These are phyloP conservation scores for Suhomyces kunorum DNA, from an alignment of 1,139 yeast species.

Conservation along the genomic window DNA sequence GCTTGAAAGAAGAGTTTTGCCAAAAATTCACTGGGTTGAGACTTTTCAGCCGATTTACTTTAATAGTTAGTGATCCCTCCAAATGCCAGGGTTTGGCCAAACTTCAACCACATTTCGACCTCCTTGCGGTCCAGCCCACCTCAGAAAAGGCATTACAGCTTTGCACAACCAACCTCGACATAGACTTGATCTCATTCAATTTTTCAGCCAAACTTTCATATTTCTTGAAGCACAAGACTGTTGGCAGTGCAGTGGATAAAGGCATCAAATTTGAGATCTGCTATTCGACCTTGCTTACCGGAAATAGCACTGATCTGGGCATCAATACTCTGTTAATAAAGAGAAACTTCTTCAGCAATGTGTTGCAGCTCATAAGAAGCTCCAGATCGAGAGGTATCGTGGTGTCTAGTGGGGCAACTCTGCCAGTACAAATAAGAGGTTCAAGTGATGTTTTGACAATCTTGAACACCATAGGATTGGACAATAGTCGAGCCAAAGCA, in stretches of 20 bases:
- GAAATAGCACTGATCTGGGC: slow-evolving; percentile 27
- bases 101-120: slow-evolving; percentile 66
- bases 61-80: slow-evolving; percentile 74
- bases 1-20: slow-evolving; percentile 23
- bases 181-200: slow-evolving; percentile 78
- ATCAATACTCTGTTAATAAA: slow-evolving; percentile 38
- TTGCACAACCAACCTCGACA: slow-evolving; percentile 70
- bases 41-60: slow-evolving; percentile 71
- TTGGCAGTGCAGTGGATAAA: slow-evolving; percentile 78
- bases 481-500: slow-evolving; percentile 59
- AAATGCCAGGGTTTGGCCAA: slow-evolving; percentile 71
- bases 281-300: slow-evolving; percentile 56
- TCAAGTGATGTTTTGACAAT: slow-evolving; percentile 70
- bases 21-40: slow-evolving; percentile 44
- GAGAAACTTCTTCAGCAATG: slow-evolving; percentile 66
- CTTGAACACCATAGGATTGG: slow-evolving; percentile 68
- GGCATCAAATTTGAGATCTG: slow-evolving; percentile 83
- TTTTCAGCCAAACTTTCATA: slow-evolving; percentile 68
- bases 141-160: slow-evolving; percentile 78
- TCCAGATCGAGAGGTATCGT: slow-evolving; percentile 79
- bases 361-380: slow-evolving; percentile 77
- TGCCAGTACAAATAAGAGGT: slow-evolving; percentile 61
- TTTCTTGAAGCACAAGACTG: slow-evolving; percentile 77
- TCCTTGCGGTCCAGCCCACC: slow-evolving; percentile 78
- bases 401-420: slow-evolving; percentile 71